A percentile compares a stretch with the other conserved stretches of the same genome.
Conservation (phyloP, 2,329 filamentous ascomycete species). For the Mariannaea elegans region DNA sequence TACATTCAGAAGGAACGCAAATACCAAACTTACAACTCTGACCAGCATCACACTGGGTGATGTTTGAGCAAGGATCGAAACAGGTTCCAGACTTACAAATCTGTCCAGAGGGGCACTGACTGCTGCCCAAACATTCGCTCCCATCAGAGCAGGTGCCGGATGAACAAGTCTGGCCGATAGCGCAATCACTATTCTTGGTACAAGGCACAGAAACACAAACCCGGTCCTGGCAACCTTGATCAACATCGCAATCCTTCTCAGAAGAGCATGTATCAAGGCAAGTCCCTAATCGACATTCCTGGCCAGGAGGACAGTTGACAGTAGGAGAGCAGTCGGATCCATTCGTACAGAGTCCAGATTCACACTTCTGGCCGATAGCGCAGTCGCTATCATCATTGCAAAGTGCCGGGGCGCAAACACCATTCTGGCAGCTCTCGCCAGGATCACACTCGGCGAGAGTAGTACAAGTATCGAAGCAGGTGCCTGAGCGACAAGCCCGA, state of each 20-base stretch:
- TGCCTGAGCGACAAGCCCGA: too few relatives aligned
- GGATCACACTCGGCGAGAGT: too few relatives aligned
- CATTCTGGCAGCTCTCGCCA: too few relatives aligned
- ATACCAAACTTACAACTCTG: not conserved
- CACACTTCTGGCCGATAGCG: too few relatives aligned
- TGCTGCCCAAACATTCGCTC: not conserved
- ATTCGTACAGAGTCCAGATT: too few relatives aligned
- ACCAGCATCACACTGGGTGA: not conserved
- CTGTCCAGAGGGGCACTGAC: not conserved
- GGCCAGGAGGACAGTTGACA: too few relatives aligned
- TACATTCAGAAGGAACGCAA: not conserved
- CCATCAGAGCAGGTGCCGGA: not conserved
- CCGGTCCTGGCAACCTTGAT: not conserved
- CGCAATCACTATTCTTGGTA: not conserved
- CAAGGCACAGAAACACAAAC: not conserved
- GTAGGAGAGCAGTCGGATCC: too few relatives aligned
- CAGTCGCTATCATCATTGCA: too few relatives aligned
- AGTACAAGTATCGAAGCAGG: too few relatives aligned
- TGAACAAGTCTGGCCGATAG: not conserved
- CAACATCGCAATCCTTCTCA: not conserved
- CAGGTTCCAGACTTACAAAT: constrained; percentile 2
- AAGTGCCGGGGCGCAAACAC: too few relatives aligned
- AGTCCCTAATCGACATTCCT: too few relatives aligned
- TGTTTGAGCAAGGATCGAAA: not conserved
- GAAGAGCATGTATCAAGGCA: not conserved